Percentiles rank a stretch among this genome's conserved stretches.
phyloP scores from a whole-genome alignment of 805 yeast genomes.

The Geotrichum ghanense region DNA sequence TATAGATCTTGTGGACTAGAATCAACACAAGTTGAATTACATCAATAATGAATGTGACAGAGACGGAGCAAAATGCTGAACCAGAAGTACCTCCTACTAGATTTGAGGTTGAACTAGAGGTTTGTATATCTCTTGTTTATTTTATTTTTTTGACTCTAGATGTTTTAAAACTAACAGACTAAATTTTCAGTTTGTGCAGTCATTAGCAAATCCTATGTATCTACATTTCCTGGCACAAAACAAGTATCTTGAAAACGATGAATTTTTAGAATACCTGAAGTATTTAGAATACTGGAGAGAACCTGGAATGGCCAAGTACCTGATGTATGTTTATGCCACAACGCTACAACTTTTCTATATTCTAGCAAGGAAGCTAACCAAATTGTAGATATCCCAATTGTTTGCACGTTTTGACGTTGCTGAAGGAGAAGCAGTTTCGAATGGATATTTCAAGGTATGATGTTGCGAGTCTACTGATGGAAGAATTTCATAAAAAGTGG shows the following conservation, averaged over 20 bases:
- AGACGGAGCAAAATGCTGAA: neutral
- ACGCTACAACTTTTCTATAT: neutral
- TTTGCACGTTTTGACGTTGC: conserved; percentile 61
- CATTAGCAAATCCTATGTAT: conserved; percentile 82
- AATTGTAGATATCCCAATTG: conserved; percentile 67
- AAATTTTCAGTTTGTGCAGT: conserved; percentile 64
- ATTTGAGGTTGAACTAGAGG: conserved; percentile 83
- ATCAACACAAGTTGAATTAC: no score
- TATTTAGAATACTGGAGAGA: conserved; percentile 80
- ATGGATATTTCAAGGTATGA: conserved; percentile 30
- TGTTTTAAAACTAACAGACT: neutral
- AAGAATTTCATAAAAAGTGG: conserved; percentile 32
- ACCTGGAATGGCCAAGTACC: conserved; percentile 56
- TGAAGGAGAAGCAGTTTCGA: conserved; percentile 30
- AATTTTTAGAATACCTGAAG: conserved; percentile 62
- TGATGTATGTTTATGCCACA: conserved; percentile 33
- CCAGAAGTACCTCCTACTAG: conserved; percentile 39
- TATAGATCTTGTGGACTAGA: no score
- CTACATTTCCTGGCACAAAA: conserved; percentile 79
- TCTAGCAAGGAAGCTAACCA: neutral
- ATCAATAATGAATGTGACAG: neutral
- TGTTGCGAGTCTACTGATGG: conserved; percentile 31
- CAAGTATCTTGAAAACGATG: conserved; percentile 56
- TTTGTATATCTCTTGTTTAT: conserved; percentile 21
- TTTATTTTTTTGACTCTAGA: neutral